These are phyloP conservation scores for Passiflora organensis DNA, from an alignment of 345 rosid genomes.

Conservation along the genomic window DNA sequence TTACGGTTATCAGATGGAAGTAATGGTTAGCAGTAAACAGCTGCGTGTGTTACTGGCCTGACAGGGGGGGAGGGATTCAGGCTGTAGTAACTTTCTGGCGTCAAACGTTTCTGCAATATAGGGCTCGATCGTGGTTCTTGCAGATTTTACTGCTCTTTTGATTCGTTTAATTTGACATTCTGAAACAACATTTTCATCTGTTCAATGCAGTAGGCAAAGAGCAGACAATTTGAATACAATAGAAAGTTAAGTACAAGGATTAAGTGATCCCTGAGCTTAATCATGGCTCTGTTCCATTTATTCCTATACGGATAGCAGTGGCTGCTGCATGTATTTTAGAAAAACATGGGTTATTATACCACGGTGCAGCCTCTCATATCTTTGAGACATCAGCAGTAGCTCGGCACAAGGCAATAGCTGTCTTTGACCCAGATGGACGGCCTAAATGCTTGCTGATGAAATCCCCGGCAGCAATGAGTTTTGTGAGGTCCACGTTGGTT, in stretches of 20 bases:
- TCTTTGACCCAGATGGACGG: conserved; percentile 56
- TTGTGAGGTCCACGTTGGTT: conserved; percentile 54
- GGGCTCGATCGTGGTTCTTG: too few relatives aligned
- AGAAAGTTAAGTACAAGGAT: not conserved
- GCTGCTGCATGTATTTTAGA: too few relatives aligned
- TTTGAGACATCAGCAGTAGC: conserved; percentile 61
- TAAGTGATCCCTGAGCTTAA: not conserved
- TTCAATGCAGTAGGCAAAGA: not conserved
- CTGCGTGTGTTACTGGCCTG: too few relatives aligned
- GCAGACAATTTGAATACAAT: not conserved
- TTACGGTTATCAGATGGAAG: too few relatives aligned
- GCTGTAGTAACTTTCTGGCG: too few relatives aligned
- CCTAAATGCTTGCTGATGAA: conserved; percentile 59
- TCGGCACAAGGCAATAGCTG: conserved; percentile 46
- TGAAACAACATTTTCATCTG: not conserved
- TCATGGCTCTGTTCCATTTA: not conserved
- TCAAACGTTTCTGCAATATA: too few relatives aligned
- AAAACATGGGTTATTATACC: too few relatives aligned
- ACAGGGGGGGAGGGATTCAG: too few relatives aligned
- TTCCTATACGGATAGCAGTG: not conserved
- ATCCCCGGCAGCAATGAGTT: conserved; percentile 57
- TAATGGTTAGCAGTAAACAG: too few relatives aligned
- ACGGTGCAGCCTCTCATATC: conserved; percentile 33
- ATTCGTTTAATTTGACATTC: too few relatives aligned
- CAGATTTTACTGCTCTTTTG: too few relatives aligned